Evolutionary conservation across 768 basidiomycete species (phyloP).

Genomic region (Boletus reticulatus): DNA sequence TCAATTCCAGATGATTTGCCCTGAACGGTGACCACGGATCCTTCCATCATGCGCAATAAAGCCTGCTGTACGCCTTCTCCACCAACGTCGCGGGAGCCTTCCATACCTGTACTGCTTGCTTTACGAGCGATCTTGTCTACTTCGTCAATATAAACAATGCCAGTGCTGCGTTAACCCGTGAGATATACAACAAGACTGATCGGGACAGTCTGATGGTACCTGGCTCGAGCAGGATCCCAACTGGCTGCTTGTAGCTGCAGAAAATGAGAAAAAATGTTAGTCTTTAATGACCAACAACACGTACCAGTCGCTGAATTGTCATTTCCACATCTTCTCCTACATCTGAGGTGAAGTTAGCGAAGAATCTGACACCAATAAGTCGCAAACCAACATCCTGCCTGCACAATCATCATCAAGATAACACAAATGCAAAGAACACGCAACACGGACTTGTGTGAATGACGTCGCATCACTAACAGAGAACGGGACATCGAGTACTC

Average conservation of each 20-base stretch:
- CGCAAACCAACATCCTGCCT: conserved; percentile 70
- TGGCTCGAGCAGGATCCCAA: conserved; percentile 83
- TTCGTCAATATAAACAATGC: conserved; percentile 97
- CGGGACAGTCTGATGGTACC: conserved; percentile 41
- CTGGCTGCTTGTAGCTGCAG: conserved; percentile 82
- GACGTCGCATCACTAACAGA: conserved; percentile 92
- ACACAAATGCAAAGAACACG: neutral
- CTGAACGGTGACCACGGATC: conserved; percentile 78
- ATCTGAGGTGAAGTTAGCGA: conserved; percentile 44
- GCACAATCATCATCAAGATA: conserved; percentile 10
- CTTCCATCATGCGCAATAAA: conserved; percentile 92
- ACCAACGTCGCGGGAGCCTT: conserved; percentile 83
- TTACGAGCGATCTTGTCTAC: conserved; percentile 88
- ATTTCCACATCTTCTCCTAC: conserved; percentile 97
- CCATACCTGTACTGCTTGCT: conserved; percentile 47
- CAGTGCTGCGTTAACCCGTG: conserved; percentile 53
- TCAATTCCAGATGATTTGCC: conserved; percentile 59
- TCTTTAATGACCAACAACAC: conserved; percentile 11
- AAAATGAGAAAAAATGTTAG: neutral
- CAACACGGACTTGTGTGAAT: conserved; percentile 72
- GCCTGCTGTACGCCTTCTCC: conserved; percentile 97
- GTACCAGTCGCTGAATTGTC: conserved; percentile 79
- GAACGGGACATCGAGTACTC: conserved; percentile 90
- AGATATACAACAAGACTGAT: neutral
- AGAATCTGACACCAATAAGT: neutral